phyloP scores from a whole-genome alignment of 1,284 basidiomycete genomes.

The Xerocomus nothofagi region DNA sequence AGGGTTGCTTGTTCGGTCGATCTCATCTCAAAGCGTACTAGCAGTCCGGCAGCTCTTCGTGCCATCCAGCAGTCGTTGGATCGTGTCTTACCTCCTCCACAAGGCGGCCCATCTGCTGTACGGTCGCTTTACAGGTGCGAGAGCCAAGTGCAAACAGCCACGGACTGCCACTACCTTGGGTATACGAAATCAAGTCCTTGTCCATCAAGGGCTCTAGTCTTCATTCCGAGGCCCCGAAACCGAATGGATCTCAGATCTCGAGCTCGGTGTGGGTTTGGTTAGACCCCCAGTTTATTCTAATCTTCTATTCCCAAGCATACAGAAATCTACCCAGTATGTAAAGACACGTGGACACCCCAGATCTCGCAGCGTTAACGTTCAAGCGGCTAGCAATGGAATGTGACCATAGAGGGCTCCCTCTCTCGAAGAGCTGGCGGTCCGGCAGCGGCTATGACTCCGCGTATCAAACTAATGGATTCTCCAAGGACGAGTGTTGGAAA shows the following conservation, averaged over 20 bases:
- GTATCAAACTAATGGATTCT: background rate
- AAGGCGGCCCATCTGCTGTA: no score
- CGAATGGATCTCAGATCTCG: background rate
- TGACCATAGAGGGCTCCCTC: constrained; percentile 7
- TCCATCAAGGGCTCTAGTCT: background rate
- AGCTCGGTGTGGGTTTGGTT: background rate
- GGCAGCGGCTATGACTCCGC: background rate
- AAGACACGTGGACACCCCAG: background rate
- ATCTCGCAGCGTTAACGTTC: background rate
- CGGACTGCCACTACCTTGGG: no score
- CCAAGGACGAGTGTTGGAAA: background rate
- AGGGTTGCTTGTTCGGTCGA: no score
- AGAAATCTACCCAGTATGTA: background rate
- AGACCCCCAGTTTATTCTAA: background rate
- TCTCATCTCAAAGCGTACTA: no score
- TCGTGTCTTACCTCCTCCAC: no score
- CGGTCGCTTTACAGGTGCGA: no score
- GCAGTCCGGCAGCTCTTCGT: no score
- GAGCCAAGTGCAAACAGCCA: no score
- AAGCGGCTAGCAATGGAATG: background rate
- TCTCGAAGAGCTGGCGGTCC: background rate
- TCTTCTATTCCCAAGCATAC: background rate
- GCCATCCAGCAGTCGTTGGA: no score
- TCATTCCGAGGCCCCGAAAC: background rate
- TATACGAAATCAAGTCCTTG: no score